phyloP scores from a whole-genome alignment of 345 rosid species.

The Arabidopsis arenosa region DNA sequence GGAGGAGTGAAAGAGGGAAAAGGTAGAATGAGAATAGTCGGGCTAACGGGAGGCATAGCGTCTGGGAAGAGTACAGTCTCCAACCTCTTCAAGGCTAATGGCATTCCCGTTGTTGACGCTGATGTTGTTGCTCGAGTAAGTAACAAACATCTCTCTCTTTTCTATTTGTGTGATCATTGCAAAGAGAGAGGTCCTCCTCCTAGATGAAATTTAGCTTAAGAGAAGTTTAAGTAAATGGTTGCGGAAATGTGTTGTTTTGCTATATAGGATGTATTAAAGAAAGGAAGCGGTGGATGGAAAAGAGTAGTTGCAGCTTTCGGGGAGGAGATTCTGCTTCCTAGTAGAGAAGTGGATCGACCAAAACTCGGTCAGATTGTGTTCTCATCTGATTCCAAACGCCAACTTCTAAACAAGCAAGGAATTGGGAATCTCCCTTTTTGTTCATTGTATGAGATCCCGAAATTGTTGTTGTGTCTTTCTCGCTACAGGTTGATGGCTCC shows the following conservation, averaged over 20 bases:
- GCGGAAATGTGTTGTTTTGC: neutral
- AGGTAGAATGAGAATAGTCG: conserved; percentile 70
- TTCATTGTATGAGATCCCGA: conserved; percentile 1
- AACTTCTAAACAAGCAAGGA: conserved; percentile 70
- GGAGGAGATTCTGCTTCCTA: conserved; percentile 61
- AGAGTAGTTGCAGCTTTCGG: conserved; percentile 67
- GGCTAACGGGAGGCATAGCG: conserved; percentile 89
- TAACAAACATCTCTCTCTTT: conserved; percentile 33
- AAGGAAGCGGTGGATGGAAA: conserved; percentile 68
- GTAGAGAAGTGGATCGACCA: conserved; percentile 68
- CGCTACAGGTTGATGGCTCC: conserved; percentile 74
- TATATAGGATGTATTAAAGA: conserved; percentile 67
- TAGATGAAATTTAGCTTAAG: neutral
- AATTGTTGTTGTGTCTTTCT: neutral
- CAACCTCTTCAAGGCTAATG: conserved; percentile 71
- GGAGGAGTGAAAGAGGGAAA: neutral
- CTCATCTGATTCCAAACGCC: conserved; percentile 78
- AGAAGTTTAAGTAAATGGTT: neutral
- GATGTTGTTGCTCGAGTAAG: conserved; percentile 86
- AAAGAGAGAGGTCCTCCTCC: neutral
- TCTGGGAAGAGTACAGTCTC: conserved; percentile 94
- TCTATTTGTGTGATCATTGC: neutral
- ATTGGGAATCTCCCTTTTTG: no score
- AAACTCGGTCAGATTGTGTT: conserved; percentile 87
- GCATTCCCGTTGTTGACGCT: conserved; percentile 80